These are phyloP conservation scores for Diaporthe amygdali DNA, from an alignment of 2,329 filamentous ascomycete species.

Conservation along the genomic window DNA sequence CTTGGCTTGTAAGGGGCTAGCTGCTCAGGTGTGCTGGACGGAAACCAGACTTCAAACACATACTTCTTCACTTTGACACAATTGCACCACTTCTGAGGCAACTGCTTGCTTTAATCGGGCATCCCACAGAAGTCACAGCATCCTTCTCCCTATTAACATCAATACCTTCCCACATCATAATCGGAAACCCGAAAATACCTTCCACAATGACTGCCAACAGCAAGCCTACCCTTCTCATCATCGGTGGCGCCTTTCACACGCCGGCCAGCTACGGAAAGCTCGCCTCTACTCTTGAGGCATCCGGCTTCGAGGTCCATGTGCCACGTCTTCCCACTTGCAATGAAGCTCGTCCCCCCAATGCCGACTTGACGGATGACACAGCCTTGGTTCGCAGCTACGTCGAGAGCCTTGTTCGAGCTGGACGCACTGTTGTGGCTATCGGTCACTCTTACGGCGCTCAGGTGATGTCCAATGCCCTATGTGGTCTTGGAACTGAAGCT, in stretches of 20 bases:
- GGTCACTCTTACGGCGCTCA: slow-evolving; percentile 3
- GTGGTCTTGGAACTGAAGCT: background rate
- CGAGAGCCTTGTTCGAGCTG: background rate
- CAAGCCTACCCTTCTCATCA: background rate
- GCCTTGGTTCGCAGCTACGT: background rate
- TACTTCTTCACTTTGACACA: no score
- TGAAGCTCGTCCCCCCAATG: background rate
- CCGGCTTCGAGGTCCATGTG: background rate
- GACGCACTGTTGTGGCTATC: background rate
- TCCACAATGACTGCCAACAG: background rate
- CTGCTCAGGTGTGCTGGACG: no score
- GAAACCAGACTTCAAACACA: no score
- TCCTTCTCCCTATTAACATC: no score
- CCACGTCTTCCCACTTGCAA: background rate
- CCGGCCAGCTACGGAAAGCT: background rate
- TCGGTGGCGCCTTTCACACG: background rate
- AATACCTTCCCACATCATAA: no score
- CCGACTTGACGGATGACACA: background rate
- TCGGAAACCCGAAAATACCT: no score
- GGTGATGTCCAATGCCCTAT: background rate
- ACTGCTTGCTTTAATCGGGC: no score
- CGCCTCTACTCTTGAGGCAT: background rate
- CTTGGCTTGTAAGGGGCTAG: no score
- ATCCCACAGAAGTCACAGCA: no score
- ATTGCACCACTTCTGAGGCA: no score